These are phyloP conservation scores for Xylaria sp. DNA, from an alignment of 2,329 filamentous ascomycete species.

Conservation along the genomic window DNA sequence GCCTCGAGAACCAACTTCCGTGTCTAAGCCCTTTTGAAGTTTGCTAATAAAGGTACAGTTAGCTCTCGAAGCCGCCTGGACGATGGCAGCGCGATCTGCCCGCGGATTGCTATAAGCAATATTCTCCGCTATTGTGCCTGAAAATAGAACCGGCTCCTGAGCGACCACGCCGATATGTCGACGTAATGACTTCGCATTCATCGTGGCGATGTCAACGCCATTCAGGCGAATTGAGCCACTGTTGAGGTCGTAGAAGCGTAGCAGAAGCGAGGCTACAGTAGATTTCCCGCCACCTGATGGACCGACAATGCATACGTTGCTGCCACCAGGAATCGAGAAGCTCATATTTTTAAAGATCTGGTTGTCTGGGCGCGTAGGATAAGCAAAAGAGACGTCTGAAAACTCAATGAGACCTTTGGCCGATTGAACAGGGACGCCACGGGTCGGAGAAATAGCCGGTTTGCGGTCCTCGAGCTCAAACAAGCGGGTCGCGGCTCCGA, in stretches of 20 bases:
- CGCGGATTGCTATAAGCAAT: constrained; percentile 90
- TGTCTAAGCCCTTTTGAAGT: constrained; percentile 95
- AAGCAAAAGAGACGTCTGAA: constrained; percentile 85
- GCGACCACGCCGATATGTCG: constrained; percentile 94
- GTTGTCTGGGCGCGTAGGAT: constrained; percentile 92
- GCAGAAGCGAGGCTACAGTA: constrained; percentile 89
- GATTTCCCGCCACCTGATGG: constrained; percentile 97
- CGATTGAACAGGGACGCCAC: constrained; percentile 80
- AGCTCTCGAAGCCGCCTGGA: constrained; percentile 86
- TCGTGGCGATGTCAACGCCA: constrained; percentile 80
- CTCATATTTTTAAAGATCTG: constrained; percentile 88
- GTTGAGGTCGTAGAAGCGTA: constrained; percentile 90
- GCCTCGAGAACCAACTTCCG: constrained; percentile 89
- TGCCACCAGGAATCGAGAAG: constrained; percentile 92
- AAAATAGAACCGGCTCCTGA: constrained; percentile 94
- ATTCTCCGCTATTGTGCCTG: constrained; percentile 85
- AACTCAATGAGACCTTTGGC: constrained; percentile 92
- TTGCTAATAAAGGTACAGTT: constrained; percentile 98
- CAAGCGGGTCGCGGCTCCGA: constrained; percentile 92
- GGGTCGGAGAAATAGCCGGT: constrained; percentile 87
- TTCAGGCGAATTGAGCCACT: constrained; percentile 83
- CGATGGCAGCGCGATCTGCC: constrained; percentile 82
- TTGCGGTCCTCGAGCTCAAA: constrained; percentile 95
- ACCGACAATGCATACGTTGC: constrained; percentile 95
- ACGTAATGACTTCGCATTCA: constrained; percentile 94